Conservation (phyloP, 495 filamentous ascomycete species). For the Xylaria curta region DNA sequence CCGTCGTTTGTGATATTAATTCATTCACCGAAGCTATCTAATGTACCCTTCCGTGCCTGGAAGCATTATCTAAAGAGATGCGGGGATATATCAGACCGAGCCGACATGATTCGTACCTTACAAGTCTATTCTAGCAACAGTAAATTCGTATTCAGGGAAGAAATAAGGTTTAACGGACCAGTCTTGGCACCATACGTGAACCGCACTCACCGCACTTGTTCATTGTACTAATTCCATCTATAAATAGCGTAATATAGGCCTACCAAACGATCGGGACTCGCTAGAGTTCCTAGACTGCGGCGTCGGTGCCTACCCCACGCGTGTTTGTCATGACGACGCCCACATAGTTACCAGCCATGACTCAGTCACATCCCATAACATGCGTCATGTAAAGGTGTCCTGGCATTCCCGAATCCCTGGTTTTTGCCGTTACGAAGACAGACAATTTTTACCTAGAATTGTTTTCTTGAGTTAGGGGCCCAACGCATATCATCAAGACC, state of each 20-base stretch:
- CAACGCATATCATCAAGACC: background rate
- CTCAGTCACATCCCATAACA: conserved; percentile 6
- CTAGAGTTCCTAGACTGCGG: background rate
- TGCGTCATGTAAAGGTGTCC: background rate
- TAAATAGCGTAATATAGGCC: conserved; percentile 1
- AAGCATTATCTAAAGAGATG: background rate
- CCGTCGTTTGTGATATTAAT: background rate
- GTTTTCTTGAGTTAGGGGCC: no score
- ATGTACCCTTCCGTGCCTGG: background rate
- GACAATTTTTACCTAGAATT: background rate
- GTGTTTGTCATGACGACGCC: background rate
- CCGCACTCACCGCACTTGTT: background rate
- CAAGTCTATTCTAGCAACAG: background rate
- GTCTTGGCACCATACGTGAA: background rate
- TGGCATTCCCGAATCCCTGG: background rate
- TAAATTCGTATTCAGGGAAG: background rate
- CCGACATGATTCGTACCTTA: no score
- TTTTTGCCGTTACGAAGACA: background rate
- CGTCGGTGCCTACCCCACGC: background rate
- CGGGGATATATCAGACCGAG: background rate
- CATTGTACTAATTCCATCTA: background rate
- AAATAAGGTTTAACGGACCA: conserved; percentile 3
- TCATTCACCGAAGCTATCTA: background rate
- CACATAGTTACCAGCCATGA: background rate
- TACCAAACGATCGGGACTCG: background rate